Evolutionary conservation across 2,329 filamentous ascomycete species (phyloP).

Genomic region (Alternaria rosae): DNA sequence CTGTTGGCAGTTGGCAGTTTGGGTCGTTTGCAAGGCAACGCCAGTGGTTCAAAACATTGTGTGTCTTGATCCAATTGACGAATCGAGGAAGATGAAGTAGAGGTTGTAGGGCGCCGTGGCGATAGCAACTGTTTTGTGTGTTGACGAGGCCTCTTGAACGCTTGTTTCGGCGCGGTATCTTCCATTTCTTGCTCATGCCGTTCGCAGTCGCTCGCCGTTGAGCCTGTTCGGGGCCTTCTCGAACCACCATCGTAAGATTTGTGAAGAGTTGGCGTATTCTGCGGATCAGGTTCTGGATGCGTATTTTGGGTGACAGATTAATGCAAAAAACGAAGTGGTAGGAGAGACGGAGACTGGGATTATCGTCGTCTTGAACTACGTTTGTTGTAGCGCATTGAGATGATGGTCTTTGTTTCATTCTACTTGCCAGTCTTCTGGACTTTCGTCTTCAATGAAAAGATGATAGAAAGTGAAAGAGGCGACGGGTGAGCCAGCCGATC

Average conservation of each 20-base stretch:
- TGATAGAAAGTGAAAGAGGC: too few species aligned
- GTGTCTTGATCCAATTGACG: constrained; percentile 12
- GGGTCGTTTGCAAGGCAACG: neutral
- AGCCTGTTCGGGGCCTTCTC: neutral
- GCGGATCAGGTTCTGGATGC: too few species aligned
- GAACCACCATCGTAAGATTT: too few species aligned
- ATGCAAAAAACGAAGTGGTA: too few species aligned
- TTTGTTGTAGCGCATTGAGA: too few species aligned
- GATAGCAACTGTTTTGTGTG: constrained; percentile 3
- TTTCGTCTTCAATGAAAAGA: too few species aligned
- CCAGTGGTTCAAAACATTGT: constrained; percentile 3
- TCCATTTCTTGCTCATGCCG: neutral
- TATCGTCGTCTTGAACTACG: too few species aligned
- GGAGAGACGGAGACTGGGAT: too few species aligned
- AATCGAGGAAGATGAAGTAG: constrained; percentile 13
- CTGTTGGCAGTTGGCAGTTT: neutral
- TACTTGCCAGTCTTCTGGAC: too few species aligned
- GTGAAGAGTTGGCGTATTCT: too few species aligned
- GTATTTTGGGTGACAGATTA: neutral
- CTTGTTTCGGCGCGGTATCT: neutral
- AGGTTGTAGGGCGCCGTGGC: constrained; percentile 9
- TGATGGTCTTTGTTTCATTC: too few species aligned
- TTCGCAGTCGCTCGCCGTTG: neutral
- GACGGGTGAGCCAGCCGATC: too few species aligned
- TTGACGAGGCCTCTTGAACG: constrained; percentile 6